Conservation (phyloP, 2,329 filamentous ascomycete genomes). For the Ophiosphaerella korrae region DNA sequence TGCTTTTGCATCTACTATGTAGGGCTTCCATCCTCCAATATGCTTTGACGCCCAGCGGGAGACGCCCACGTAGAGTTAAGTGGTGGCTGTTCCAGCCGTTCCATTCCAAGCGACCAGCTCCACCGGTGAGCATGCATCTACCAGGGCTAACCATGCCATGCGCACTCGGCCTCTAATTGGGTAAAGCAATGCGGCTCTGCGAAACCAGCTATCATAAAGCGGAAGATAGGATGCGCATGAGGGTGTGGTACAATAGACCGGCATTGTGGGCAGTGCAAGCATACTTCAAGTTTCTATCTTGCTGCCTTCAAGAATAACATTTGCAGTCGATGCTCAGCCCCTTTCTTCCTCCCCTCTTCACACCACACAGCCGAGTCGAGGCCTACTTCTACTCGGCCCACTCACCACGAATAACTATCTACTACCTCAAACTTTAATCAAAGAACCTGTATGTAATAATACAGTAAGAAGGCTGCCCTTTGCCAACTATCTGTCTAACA, state of each 20-base stretch:
- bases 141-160: conserved; percentile 18
- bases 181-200: conserved; percentile 44
- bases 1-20: conserved; percentile 25
- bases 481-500: not conserved
- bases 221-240: conserved; percentile 22
- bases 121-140: conserved; percentile 38
- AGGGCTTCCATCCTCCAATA: conserved; percentile 29
- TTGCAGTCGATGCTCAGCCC: conserved; percentile 32
- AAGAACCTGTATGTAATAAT: not conserved
- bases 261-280: conserved; percentile 37
- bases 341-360: conserved; percentile 22
- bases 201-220: conserved; percentile 37
- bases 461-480: conserved; percentile 2
- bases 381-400: conserved; percentile 8
- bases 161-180: conserved; percentile 16
- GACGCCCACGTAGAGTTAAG: conserved; percentile 29
- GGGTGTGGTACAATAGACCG: conserved; percentile 22
- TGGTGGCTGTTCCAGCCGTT: conserved; percentile 37
- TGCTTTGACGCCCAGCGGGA: conserved; percentile 26
- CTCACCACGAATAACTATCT: not conserved
- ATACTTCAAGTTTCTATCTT: conserved; percentile 19
- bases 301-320: conserved; percentile 27
- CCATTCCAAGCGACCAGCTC: conserved; percentile 14
- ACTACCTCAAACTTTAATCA: not conserved
- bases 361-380: conserved; percentile 9